Evolutionary conservation across 129 eudicot species (phyloP), one percentile per base, ranked within the genome.

Genomic region (Centrapalus pauciflorus): DNA sequence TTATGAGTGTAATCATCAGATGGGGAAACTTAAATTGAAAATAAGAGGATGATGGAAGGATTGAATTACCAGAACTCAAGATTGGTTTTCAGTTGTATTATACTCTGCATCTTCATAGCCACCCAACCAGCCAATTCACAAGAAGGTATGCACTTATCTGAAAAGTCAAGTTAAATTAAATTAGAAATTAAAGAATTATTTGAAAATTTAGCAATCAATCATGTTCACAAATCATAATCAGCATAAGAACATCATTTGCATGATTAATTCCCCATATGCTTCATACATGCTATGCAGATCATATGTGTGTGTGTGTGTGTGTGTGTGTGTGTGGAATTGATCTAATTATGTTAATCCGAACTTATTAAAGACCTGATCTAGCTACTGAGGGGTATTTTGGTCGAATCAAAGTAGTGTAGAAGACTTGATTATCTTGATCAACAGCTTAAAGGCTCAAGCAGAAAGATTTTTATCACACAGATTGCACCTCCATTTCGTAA

Each of bases 11-110:
- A 71, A 70, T 69, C 69, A 67, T 25, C 79, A 56, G 63, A 85
- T 80, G 88, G 80, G 50, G 66, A 63, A 35, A 66, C 26, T 34
- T 66, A 55, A 49, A 52, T 26, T 62, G 35, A 72, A 54, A 27
- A 71, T 30, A 56, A 62, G 63, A 55, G 41, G 85, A 82, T 79
- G 80, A 85, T 85, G 93, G 83, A 80, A 72, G 83, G 51, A 45
- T 67, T 71, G 71, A 23, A 48, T 64, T 59, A 73, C 76, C 72
- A 32, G 28, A 71, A 55, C 66, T 57, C 33, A 77, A 77, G 77
- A 65, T 37, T 61, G 65, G 69, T 69, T 66, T 43, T 69, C 40
- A 69, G 76, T 55, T 73, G 66, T 59, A 57, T 79, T 37, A 59
- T 85, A 74, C 29, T 85, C 38, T 77, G 77, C 76, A 34, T 79